Base-by-base conservation (phyloP, 352 stramenopile genomes). In the Globisporangium iwayamae region DNA sequence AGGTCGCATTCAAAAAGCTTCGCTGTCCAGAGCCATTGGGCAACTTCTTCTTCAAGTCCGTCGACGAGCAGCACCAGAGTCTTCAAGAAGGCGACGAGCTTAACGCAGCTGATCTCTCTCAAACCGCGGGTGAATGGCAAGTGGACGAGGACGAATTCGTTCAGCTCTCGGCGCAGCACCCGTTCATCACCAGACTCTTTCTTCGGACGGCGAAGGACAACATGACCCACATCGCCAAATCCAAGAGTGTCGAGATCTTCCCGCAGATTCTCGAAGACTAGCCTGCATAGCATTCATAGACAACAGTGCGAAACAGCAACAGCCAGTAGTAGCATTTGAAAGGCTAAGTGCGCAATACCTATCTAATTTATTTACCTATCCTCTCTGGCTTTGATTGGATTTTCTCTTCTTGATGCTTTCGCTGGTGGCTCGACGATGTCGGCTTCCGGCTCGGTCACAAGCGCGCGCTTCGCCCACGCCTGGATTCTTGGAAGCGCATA, bases 401-500 rank as follows among this genome's bases (percentile, higher is more conserved):
- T 16, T 6, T 55, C 50, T 48, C 10, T 39, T 45, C 22, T 55
- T 39, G 65, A 22, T 32, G 20, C 36, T 47, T 56, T 62, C 11
- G 47, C 41, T 9, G 53, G 20, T 18, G 53, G 22, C 36, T 78
- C 67, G 39, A 80, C 57, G 60, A 93, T 89, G 48, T 90, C 81
- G 3, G 84, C 84, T 48, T 83, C 71, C 20, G 84, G 84, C 46
- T 93, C 84, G 0, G 62, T 71, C 20, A 74, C 69, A 11, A 91
- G 57, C 20, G 91, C 80, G 2, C 72, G 79, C 4, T 67, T 66
- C 6, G 79, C 75, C 84, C 84, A 93, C 11, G 69, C 78, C 55
- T 77, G 73, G 20, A 93, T 75, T 38, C 84, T 76, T 18, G 87
- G 87, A 52, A 94, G 59, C 3, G 87, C 87, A 56, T 92, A 94